Evolutionary conservation across 1,284 basidiomycete genomes (phyloP).

Genomic region (Vanrija humicola): DNA sequence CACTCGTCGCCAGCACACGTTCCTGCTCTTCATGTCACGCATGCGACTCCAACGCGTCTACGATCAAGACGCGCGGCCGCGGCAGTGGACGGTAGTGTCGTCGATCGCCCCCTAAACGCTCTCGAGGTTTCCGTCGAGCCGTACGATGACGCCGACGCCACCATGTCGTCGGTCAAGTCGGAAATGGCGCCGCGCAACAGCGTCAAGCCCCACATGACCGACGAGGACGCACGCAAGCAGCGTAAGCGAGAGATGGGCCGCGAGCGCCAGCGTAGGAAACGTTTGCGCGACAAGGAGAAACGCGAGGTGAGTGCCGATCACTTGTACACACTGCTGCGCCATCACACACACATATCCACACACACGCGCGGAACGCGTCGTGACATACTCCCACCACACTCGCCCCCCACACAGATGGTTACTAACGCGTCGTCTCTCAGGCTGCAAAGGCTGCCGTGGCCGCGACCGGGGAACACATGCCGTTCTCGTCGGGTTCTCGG

Average conservation of each 20-base stretch:
- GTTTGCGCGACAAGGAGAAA: constrained; percentile 21
- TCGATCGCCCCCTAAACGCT: not conserved
- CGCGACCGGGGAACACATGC: not conserved
- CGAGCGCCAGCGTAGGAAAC: constrained; percentile 20
- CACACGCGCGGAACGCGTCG: not conserved
- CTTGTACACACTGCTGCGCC: not conserved
- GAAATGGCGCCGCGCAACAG: not conserved
- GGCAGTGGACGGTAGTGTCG: not conserved
- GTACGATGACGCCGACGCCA: constrained; percentile 3
- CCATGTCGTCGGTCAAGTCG: not conserved
- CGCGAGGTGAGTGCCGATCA: constrained; percentile 10
- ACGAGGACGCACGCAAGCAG: constrained; percentile 18
- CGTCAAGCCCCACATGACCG: constrained; percentile 3
- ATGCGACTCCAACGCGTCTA: constrained; percentile 27
- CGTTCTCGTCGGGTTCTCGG: not conserved
- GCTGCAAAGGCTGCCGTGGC: not conserved
- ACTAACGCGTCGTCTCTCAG: not conserved
- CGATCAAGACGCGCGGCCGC: constrained; percentile 1
- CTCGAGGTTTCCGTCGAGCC: not conserved
- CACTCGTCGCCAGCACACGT: not conserved
- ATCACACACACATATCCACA: not conserved
- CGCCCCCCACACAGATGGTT: not conserved
- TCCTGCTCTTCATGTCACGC: constrained; percentile 20
- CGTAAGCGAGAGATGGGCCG: constrained; percentile 22
- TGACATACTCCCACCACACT: not conserved